A percentile compares a stretch with the other conserved stretches of the same genome.
Evolutionary conservation across 129 eudicot species (phyloP).

Genomic region (Flaveria robusta): DNA sequence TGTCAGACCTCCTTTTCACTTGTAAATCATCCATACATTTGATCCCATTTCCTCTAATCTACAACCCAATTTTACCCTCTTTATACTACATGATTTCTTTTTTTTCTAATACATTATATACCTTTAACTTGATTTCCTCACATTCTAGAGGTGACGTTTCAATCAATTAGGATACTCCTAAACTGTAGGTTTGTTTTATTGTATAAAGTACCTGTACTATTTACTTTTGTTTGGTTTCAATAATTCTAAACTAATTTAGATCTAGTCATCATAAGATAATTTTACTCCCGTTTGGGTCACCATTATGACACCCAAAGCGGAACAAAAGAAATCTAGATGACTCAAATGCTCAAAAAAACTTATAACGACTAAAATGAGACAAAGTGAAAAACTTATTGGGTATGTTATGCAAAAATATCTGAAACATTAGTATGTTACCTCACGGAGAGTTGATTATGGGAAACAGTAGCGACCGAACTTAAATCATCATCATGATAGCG

Average conservation of each 20-base stretch:
- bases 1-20: not conserved
- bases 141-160: not conserved
- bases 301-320: not conserved
- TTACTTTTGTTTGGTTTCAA: no score
- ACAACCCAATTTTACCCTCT: not conserved
- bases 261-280: not conserved
- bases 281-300: not conserved
- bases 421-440: slow-evolving; percentile 5
- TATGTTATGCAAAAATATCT: not conserved
- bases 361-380: not conserved
- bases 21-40: no score
- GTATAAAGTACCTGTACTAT: no score
- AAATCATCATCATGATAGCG: not conserved
- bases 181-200: not conserved
- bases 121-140: slow-evolving; percentile 13
- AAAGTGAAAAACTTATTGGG: not conserved
- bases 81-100: slow-evolving; percentile 8
- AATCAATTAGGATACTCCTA: not conserved
- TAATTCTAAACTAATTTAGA: no score
- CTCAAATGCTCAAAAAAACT: not conserved
- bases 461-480: not conserved
- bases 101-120: not conserved
- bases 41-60: no score
- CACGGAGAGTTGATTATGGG: not conserved
- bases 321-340: not conserved